Base-by-base conservation (phyloP, 176 grass and related monocot species). In the Alopecurus myosuroides region DNA sequence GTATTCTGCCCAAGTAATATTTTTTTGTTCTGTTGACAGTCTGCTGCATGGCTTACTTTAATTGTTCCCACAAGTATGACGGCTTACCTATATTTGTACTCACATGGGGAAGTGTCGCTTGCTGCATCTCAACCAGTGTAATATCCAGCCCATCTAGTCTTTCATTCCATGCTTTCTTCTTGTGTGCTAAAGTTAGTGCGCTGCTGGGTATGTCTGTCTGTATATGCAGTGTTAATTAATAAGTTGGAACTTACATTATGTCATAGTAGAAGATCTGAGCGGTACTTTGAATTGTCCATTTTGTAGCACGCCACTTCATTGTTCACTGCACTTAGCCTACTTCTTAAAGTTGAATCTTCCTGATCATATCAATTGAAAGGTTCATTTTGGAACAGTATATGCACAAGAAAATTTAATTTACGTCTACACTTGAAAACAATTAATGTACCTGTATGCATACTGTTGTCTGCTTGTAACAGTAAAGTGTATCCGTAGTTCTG, bases 91-190 rank as follows among this genome's bases (percentile, higher is more conserved):
- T 98, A 98, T 81, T 76, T 98, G 52, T 95, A 98, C 67, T 98
- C 97, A 31, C 93, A 98, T 82, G 97, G 97, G 84, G 93, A 98
- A 94, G 93, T 98, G 3, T 88, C 91, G 41, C 85, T 98, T 62
- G 97, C 93, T 46, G 93, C 97, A 76, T 95, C 91, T 83, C 97
- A 95, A 92, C 93, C 97, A 89, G 97, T 96, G 85, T 95, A 92
- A 87, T 89, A 85, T 95, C 93, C 87, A 78, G n/a, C 30, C 36
- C 58, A 79, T 74, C 71, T 39, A 72, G 28, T 42, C 69, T 5
- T 78, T 79, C 58, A 79, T 90, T 78, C 20, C 33, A 56, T 79
- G 7, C 19, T 58, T 82, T 72, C 29, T 65, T 67, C 22, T 67
- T 74, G 7, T 31, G 14, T 65, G 50, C 49, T 81, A 36, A 74